Conservation (phyloP, 176 grass and related monocot genomes). For the Tuctoria greenei region DNA sequence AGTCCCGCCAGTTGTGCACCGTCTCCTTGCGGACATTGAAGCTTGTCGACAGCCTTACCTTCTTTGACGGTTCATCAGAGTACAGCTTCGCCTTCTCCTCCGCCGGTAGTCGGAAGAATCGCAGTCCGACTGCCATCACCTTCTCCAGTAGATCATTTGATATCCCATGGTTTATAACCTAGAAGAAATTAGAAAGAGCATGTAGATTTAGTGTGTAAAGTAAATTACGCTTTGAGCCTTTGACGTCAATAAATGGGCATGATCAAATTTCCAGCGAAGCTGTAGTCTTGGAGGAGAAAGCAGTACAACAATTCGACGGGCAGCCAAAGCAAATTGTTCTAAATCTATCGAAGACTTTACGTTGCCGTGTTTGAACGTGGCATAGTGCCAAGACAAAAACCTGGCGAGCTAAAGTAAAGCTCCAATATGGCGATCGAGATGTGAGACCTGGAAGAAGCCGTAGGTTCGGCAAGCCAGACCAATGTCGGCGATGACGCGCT, state of each 20-base stretch:
- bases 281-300: not conserved
- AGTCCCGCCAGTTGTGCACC: slow-evolving; percentile 78
- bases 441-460: slow-evolving; percentile 89
- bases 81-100: slow-evolving; percentile 75
- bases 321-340: not conserved
- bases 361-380: not conserved
- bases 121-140: slow-evolving; percentile 50
- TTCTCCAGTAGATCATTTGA: slow-evolving; percentile 45
- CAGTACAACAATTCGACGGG: not conserved
- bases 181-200: not conserved
- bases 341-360: not conserved
- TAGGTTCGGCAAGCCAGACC: slow-evolving; percentile 53
- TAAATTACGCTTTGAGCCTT: not conserved
- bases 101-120: slow-evolving; percentile 69
- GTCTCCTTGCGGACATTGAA: slow-evolving; percentile 79
- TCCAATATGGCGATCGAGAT: not conserved
- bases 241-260: not conserved
- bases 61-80: slow-evolving; percentile 68
- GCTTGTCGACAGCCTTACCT: slow-evolving; percentile 77
- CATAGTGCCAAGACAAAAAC: slow-evolving; percentile 12
- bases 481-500: slow-evolving; percentile 45
- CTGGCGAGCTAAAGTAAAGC: not conserved
- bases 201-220: not conserved
- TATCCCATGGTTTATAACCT: slow-evolving; percentile 71
- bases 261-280: not conserved